Percentiles rank a stretch among this genome's conserved stretches.
Evolutionary conservation across 176 grass and related monocot genomes (phyloP).

Genomic region (Avena sativa): DNA sequence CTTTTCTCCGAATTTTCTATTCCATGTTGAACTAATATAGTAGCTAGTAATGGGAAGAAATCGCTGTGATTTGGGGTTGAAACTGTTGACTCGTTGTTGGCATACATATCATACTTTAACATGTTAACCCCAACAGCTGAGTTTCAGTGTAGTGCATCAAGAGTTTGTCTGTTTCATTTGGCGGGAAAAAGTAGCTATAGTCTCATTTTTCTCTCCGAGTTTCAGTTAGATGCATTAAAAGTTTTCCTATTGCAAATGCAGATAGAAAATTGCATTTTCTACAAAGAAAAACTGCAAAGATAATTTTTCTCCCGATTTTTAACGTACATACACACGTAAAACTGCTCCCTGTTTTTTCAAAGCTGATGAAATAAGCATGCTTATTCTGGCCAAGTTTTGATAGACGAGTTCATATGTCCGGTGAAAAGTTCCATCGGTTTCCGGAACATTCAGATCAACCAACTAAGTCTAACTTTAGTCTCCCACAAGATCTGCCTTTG

Average conservation of each 20-base stretch:
- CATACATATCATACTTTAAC: background rate
- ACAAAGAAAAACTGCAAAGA: background rate
- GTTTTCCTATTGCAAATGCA: background rate
- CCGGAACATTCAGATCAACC: background rate
- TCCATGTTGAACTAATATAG: background rate
- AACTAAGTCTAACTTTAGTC: background rate
- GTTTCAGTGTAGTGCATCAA: background rate
- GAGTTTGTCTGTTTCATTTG: slow-evolving; percentile 14
- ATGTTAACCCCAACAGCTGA: background rate
- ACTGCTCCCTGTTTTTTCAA: too few species aligned
- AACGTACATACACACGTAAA: background rate
- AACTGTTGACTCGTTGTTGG: slow-evolving; percentile 25
- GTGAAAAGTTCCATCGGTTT: background rate
- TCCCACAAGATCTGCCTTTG: background rate
- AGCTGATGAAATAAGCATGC: background rate
- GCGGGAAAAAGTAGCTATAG: background rate
- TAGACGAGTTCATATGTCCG: background rate
- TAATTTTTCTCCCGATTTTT: background rate
- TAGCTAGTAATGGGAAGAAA: background rate
- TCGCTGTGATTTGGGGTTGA: slow-evolving; percentile 22
- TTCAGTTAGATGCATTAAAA: background rate
- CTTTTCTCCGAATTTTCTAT: background rate
- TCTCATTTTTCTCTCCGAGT: background rate
- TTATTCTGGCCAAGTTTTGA: background rate
- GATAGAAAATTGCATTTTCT: background rate